Evolutionary conservation across 176 grass and related monocot genomes (phyloP), one percentile per base, ranked within the genome.

Genomic region (Rhipidocladum racemiflorum): DNA sequence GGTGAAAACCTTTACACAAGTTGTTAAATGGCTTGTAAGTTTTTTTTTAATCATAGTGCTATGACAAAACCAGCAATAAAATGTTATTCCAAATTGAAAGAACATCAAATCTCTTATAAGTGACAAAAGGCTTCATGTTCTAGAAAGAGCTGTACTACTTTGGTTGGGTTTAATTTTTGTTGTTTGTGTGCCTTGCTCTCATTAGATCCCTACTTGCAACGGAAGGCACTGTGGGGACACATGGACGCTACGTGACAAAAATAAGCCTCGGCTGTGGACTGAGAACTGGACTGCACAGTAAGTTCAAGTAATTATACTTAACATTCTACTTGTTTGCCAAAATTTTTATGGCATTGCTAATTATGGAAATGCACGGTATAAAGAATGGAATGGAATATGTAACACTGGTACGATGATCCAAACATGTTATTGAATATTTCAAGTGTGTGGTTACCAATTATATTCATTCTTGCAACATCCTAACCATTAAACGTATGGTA

Each of bases 201-300:
- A 60, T 13, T 70, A 98, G 95, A 95, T 98, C 63, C 92, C 87
- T 86, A 86, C 95, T 59, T 95, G 95, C 84, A 98, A 98, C 74
- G 95, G 92, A 82, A 94, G 95, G 82, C 94, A 98, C 74, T 98
- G 95, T 76, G 95, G 92, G 81, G 92, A 98, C 69, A 95, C 90
- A 75, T 98, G 91, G 75, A 74, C 78, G 35, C 32, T 89, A 2
- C 54, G n/a, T 12, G 84, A 88, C 88, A 82, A 70, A 81, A 82
- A 90, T 39, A 95, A 95, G 83, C 95, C 92, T 48, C 73, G 49
- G 25, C 68, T 98, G 62, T 95, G 95, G 90, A 93, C 92, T 39
- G 92, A 98, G 92, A 98, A 98, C 67, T 98, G 95, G 95, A 95
- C 92, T 87, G 76, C 92, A 84, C 95, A 98, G 95, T 98, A 88